phyloP scores from a whole-genome alignment of 2,329 filamentous ascomycete species.

The Ilyonectria destructans region DNA sequence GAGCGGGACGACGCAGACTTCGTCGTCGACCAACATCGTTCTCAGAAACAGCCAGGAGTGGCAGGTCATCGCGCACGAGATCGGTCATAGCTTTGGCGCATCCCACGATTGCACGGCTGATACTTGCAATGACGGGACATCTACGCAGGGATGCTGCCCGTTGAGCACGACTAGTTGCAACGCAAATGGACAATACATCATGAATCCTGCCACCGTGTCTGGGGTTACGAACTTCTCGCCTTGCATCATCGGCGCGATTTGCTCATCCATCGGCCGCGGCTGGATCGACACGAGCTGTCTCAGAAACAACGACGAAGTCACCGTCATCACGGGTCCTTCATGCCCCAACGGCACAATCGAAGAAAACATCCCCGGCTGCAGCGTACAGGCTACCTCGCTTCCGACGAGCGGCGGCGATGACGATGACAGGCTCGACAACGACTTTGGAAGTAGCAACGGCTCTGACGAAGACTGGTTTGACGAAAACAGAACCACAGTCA shows the following conservation, averaged over 20 bases:
- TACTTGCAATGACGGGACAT: constrained; percentile 51
- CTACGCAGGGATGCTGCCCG: constrained; percentile 75
- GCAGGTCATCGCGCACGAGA: no score
- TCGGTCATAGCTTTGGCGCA: no score
- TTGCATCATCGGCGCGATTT: constrained; percentile 90
- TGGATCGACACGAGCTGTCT: constrained; percentile 82
- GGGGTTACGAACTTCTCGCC: constrained; percentile 83
- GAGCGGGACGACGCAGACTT: neutral
- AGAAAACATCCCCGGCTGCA: neutral
- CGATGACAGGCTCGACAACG: neutral
- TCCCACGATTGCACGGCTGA: no score
- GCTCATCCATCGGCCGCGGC: constrained; percentile 82
- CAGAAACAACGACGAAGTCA: constrained; percentile 81
- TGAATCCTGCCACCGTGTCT: constrained; percentile 86
- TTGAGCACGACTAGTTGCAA: constrained; percentile 76
- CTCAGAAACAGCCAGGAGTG: constrained; percentile 58
- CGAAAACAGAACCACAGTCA: constrained; percentile 35
- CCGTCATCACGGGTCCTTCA: constrained; percentile 81
- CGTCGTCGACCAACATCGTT: constrained; percentile 68
- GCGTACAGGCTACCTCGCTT: neutral
- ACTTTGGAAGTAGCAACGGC: neutral
- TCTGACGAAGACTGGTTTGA: constrained; percentile 29
- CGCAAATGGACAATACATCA: constrained; percentile 82
- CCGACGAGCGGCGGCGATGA: neutral
- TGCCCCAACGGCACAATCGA: constrained; percentile 81